phyloP scores from a whole-genome alignment of 1,284 basidiomycete genomes.

The Malassezia sp. region DNA sequence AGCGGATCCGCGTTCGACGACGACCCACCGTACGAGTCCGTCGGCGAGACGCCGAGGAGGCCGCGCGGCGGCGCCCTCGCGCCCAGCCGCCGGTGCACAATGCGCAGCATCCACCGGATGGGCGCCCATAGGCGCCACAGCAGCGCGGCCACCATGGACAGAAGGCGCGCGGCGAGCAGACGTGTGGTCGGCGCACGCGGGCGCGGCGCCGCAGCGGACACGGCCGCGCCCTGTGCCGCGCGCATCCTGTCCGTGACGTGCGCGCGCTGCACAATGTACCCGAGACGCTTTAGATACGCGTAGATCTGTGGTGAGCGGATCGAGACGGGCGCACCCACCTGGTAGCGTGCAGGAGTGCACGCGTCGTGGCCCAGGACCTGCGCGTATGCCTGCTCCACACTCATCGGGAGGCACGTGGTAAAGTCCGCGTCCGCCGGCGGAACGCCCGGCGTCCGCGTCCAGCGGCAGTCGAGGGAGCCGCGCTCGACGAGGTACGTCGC shows the following conservation, averaged over 20 bases:
- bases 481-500: slow-evolving; percentile 81
- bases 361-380: slow-evolving; percentile 69
- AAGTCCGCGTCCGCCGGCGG: background rate
- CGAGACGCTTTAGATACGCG: slow-evolving; percentile 77
- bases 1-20: background rate
- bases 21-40: slow-evolving; percentile 7
- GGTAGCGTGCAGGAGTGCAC: slow-evolving; percentile 70
- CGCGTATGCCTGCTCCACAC: slow-evolving; percentile 74
- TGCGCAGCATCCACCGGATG: slow-evolving; percentile 4
- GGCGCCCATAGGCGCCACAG: background rate
- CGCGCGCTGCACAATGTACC: slow-evolving; percentile 72
- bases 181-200: too few relatives aligned
- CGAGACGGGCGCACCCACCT: too few relatives aligned
- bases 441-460: slow-evolving; percentile 47
- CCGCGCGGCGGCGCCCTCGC: background rate
- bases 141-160: background rate
- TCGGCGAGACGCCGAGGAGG: slow-evolving; percentile 5
- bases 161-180: background rate
- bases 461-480: slow-evolving; percentile 53
- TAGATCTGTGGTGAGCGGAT: too few relatives aligned
- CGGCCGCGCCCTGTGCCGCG: background rate
- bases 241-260: slow-evolving; percentile 23
- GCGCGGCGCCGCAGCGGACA: background rate
- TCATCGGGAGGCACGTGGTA: slow-evolving; percentile 54
- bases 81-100: background rate